These are phyloP conservation scores for Triticum aestivum DNA, from an alignment of 176 grass and related monocot species.

Conservation along the genomic window IWGSC_CS_RefSeq_v2.1 NC_057814.1:596211009-596211508, in stretches of 20 bases:
- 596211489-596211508: no score
- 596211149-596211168: neutral
- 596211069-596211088: no score
- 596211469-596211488: no score
- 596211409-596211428: no score
- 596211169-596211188: neutral
- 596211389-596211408: no score
- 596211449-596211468: no score
- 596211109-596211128: neutral
- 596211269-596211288: neutral
- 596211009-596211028: no score
- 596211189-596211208: neutral
- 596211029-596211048: no score
- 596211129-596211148: neutral
- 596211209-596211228: neutral
- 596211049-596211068: no score
- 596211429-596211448: no score
- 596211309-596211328: neutral
- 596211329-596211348: neutral
- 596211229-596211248: neutral
- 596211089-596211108: neutral
- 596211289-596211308: neutral
- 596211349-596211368: neutral
- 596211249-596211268: neutral
- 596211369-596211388: no score